Conservation (phyloP, 2,329 filamentous ascomycete species). For the Tolypocladium amazonense region DNA sequence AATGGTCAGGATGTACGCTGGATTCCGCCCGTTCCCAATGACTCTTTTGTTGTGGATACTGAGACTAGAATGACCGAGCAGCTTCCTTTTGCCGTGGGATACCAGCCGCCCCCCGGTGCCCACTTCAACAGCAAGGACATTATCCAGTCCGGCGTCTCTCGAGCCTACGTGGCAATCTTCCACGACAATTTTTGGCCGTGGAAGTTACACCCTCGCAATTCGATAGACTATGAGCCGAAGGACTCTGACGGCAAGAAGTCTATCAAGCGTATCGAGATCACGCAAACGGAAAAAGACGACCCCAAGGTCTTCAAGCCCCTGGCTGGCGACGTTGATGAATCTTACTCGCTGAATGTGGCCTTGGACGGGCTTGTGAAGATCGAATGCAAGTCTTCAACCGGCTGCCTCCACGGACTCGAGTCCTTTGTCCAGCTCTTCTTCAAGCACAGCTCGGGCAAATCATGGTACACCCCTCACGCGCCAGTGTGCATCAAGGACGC, state of each 20-base stretch:
- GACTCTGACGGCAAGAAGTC: conserved; percentile 28
- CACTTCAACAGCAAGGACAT: conserved; percentile 39
- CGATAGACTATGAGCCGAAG: conserved; percentile 55
- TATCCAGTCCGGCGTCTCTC: conserved; percentile 44
- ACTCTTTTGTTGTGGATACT: conserved; percentile 7
- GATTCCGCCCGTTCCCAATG: background rate
- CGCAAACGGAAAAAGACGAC: conserved; percentile 44
- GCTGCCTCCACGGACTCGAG: conserved; percentile 62
- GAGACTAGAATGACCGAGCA: conserved; percentile 16
- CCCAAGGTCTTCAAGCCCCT: conserved; percentile 47
- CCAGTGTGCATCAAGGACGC: conserved; percentile 63
- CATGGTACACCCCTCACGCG: conserved; percentile 58
- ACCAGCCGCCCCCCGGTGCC: conserved; percentile 25
- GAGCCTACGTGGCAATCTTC: conserved; percentile 55
- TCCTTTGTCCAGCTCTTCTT: conserved; percentile 76
- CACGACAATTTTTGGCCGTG: conserved; percentile 62
- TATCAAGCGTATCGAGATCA: conserved; percentile 51
- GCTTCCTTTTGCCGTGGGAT: conserved; percentile 16
- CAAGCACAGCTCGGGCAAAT: conserved; percentile 46
- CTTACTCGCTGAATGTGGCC: conserved; percentile 56
- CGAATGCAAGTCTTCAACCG: conserved; percentile 53
- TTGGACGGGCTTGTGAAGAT: conserved; percentile 50
- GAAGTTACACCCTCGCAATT: conserved; percentile 59
- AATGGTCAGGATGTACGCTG: conserved; percentile 31
- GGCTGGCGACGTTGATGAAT: conserved; percentile 60